Percentiles rank a stretch among this genome's conserved stretches.
These are phyloP conservation scores for Raffaelea albimanens DNA, from an alignment of 2,329 filamentous ascomycete genomes.

Conservation along the genomic window DNA sequence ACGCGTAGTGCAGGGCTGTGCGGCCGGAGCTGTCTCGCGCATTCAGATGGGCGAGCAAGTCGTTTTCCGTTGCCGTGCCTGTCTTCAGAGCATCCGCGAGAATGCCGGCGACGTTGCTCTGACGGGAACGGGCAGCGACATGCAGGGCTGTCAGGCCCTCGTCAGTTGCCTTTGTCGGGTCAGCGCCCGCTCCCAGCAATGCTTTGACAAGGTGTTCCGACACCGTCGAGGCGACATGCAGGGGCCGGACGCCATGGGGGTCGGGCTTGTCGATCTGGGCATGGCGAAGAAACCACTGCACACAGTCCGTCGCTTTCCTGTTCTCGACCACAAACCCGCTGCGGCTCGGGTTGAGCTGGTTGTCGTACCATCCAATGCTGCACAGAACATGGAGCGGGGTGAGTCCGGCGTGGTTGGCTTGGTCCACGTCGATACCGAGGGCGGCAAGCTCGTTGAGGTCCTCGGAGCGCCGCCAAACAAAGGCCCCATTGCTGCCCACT, in stretches of 20 bases:
- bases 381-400: conserved; percentile 2
- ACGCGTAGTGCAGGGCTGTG: conserved; percentile 1
- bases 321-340: background rate
- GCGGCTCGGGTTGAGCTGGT: background rate
- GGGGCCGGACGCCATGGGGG: background rate
- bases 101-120: conserved; percentile 4
- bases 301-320: no score
- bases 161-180: background rate
- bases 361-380: background rate
- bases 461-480: background rate
- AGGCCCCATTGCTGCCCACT: no score
- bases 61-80: background rate
- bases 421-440: background rate
- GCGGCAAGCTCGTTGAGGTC: background rate
- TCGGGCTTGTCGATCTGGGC: background rate
- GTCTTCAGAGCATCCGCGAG: background rate
- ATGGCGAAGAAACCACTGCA: background rate
- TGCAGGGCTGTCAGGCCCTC: conserved; percentile 5
- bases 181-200: conserved; percentile 1
- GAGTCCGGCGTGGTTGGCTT: conserved; percentile 1
- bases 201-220: background rate
- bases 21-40: background rate
- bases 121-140: conserved; percentile 2
- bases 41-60: background rate
- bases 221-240: conserved; percentile 1